Conservation (phyloP, 768 basidiomycete genomes). For the Xerocomellus intermedius region DNA sequence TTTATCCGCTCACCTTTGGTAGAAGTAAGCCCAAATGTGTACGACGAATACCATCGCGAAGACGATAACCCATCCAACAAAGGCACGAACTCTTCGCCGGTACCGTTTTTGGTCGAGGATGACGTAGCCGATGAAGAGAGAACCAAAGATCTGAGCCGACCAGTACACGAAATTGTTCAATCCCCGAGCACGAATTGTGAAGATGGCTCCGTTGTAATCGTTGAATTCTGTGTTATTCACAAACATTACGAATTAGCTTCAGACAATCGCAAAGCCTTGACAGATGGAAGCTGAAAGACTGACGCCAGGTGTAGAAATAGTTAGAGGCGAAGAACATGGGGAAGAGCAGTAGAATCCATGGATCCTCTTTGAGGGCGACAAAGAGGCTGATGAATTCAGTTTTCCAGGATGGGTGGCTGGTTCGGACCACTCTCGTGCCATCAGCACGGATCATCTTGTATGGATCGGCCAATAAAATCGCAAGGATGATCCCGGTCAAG, state of each 20-base stretch:
- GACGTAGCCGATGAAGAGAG: constrained; percentile 61
- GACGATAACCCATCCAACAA: constrained; percentile 65
- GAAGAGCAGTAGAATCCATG: constrained; percentile 71
- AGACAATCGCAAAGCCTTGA: neutral
- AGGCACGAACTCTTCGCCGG: constrained; percentile 66
- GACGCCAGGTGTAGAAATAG: constrained; percentile 86
- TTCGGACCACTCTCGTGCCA: constrained; percentile 60
- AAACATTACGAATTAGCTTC: neutral
- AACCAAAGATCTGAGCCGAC: constrained; percentile 74
- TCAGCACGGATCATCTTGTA: constrained; percentile 72
- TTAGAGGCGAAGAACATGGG: constrained; percentile 85
- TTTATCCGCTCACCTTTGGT: constrained; percentile 55
- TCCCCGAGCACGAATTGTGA: constrained; percentile 77
- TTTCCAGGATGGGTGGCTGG: constrained; percentile 73
- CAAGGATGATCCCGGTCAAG: constrained; percentile 60
- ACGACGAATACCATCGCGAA: constrained; percentile 64
- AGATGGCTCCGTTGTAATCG: constrained; percentile 73
- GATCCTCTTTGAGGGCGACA: constrained; percentile 65
- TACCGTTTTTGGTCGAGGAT: constrained; percentile 60
- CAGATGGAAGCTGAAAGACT: constrained; percentile 22
- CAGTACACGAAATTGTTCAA: constrained; percentile 82
- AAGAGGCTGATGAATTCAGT: constrained; percentile 68
- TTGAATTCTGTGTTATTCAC: constrained; percentile 61
- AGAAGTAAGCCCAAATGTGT: constrained; percentile 77
- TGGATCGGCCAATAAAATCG: constrained; percentile 69